Evolutionary conservation across 768 basidiomycete species (phyloP), one percentile per base, ranked within the genome.

Genomic region (Leucocoprinus birnbaumii): DNA sequence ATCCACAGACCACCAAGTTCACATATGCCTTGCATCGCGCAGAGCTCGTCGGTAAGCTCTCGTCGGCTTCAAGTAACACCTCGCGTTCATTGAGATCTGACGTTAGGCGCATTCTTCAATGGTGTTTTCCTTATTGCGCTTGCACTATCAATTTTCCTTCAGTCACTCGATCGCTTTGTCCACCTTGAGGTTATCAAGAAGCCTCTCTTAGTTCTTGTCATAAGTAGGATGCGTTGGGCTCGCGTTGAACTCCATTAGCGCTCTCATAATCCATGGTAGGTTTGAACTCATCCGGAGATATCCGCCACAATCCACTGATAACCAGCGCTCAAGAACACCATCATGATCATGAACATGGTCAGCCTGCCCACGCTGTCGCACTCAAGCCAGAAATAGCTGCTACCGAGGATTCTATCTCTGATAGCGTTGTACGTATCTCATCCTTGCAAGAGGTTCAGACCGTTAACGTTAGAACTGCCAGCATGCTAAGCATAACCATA

Each of bases 1-100:
- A 18, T 50, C 25, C 44, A 21, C 58, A 82, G 78, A 76, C 75
- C 51, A 62, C 71, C 49, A 73, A 73, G 49, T 83, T 78, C 60
- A 83, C 80, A 8, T 83, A 76, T 59, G 81, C 80, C 4, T 80
- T 80, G 59, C 77, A 80, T 62, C 77, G 80, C 42, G 79, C 79
- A 48, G 80, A 83, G 61, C 72, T 81, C 53, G 75, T 83, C 56
- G 79, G 79, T 80, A 67, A 55, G 69, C 59, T 24, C 54, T n/a
- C n/a, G n/a, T n/a, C n/a, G n/a, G n/a, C n/a, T n/a, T n/a, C n/a
- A n/a, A n/a, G n/a, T n/a, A n/a, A n/a, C n/a, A n/a, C n/a, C n/a
- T n/a, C n/a, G n/a, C n/a, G n/a, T n/a, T n/a, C n/a, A n/a, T n/a
- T n/a, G n/a, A n/a, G n/a, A n/a, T n/a, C n/a, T n/a, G n/a, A n/a